Evolutionary conservation across 1,284 basidiomycete genomes (phyloP).

Genomic region (Ustilago esculenta): DNA sequence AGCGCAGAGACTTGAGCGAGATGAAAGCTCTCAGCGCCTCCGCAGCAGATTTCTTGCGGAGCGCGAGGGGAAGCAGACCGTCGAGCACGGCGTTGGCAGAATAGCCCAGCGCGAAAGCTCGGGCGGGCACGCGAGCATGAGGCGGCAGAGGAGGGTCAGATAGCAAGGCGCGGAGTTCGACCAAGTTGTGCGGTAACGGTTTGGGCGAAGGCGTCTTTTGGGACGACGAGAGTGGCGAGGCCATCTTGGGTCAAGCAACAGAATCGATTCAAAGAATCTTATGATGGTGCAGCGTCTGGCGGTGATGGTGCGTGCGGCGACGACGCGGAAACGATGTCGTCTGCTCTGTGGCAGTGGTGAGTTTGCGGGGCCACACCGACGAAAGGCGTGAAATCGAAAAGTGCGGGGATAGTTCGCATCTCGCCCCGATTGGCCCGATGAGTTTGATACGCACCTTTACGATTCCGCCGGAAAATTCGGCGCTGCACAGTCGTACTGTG

Average conservation of each 20-base stretch:
- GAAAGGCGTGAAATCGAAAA: too few species aligned
- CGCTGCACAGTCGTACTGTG: too few species aligned
- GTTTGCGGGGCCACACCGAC: too few species aligned
- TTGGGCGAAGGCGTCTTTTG: constrained; percentile 30
- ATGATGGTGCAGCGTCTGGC: too few species aligned
- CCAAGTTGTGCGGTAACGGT: constrained; percentile 10
- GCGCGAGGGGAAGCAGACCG: constrained; percentile 35
- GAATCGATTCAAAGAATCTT: background rate
- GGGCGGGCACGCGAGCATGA: constrained; percentile 22
- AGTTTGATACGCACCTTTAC: too few species aligned
- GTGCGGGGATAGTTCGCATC: too few species aligned
- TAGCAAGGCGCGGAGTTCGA: constrained; percentile 12
- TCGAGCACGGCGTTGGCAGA: constrained; percentile 41
- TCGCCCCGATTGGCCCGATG: too few species aligned
- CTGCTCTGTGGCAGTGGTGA: too few species aligned
- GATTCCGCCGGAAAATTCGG: too few species aligned
- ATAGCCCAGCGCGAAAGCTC: constrained; percentile 45
- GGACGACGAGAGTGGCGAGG: constrained; percentile 34
- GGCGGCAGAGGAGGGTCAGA: constrained; percentile 35
- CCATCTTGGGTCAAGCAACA: constrained; percentile 6
- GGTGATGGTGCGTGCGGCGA: too few species aligned
- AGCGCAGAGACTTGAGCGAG: constrained; percentile 32
- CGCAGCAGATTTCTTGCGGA: constrained; percentile 38
- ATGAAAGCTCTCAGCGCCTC: constrained; percentile 35
- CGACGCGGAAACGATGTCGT: too few species aligned